Evolutionary conservation across 257 asterid species (phyloP).

Genomic region (Nicotiana otophora): DNA sequence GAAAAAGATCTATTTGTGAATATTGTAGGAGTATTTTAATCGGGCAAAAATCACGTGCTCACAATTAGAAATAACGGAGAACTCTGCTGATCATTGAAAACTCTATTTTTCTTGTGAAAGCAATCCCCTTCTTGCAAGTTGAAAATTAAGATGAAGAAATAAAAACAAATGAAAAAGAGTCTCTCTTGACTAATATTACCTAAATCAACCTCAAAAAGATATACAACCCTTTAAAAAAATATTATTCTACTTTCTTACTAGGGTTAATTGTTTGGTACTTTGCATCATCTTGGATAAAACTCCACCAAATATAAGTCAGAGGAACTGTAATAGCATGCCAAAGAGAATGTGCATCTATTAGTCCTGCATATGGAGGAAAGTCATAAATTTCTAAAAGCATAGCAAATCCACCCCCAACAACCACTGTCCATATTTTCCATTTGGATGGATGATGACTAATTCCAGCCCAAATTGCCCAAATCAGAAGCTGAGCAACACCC

Average conservation of each 20-base stretch:
- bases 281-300: conserved; percentile 66
- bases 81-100: neutral
- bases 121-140: neutral
- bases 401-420: conserved; percentile 50
- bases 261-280: conserved; percentile 50
- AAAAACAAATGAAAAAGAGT: neutral
- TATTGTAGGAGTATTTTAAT: too few relatives aligned
- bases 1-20: too few relatives aligned
- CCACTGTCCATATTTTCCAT: conserved; percentile 58
- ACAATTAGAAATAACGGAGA: neutral
- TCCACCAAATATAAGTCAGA: conserved; percentile 71
- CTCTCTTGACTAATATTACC: neutral
- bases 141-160: neutral
- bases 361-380: conserved; percentile 63
- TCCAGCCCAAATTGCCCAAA: conserved; percentile 83
- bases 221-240: neutral
- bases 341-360: conserved; percentile 71
- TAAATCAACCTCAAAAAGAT: neutral
- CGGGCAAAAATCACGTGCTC: too few relatives aligned
- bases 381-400: conserved; percentile 64
- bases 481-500: conserved; percentile 36
- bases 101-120: neutral
- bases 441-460: conserved; percentile 57
- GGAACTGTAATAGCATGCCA: conserved; percentile 77
- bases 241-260: conserved; percentile 49